Evolutionary conservation across 768 basidiomycete species (phyloP).

Genomic region (Lyophyllum semitale): DNA sequence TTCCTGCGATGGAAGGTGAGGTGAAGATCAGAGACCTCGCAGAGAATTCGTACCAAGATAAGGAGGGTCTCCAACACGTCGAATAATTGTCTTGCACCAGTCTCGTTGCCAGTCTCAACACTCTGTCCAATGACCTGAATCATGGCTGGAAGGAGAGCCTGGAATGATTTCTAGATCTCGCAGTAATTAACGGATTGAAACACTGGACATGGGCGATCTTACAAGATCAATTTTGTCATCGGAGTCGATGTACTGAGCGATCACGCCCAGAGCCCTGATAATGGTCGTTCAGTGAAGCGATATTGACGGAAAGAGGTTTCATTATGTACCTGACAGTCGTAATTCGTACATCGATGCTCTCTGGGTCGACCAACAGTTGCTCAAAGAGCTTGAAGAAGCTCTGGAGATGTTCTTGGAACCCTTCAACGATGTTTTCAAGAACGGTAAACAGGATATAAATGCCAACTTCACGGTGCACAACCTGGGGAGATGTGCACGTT

Average conservation of each 20-base stretch:
- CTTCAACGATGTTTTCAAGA: constrained; percentile 88
- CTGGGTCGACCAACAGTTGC: constrained; percentile 72
- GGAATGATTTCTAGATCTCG: constrained; percentile 73
- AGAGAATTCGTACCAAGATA: constrained; percentile 65
- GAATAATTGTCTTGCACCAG: constrained; percentile 83
- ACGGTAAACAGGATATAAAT: constrained; percentile 89
- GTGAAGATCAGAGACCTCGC: neutral
- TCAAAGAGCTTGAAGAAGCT: constrained; percentile 82
- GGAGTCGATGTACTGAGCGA: constrained; percentile 89
- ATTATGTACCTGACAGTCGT: constrained; percentile 74
- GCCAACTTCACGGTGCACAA: constrained; percentile 87
- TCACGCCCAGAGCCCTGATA: constrained; percentile 78
- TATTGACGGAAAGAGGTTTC: neutral
- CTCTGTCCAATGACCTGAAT: constrained; percentile 86
- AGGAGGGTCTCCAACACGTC: constrained; percentile 96
- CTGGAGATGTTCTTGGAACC: constrained; percentile 76
- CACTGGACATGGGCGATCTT: constrained; percentile 23
- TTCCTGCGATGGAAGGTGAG: constrained; percentile 55
- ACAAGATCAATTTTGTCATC: constrained; percentile 90
- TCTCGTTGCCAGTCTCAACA: constrained; percentile 78
- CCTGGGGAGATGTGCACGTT: constrained; percentile 67
- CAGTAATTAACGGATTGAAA: neutral
- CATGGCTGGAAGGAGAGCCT: constrained; percentile 83
- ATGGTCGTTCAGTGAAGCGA: constrained; percentile 7
- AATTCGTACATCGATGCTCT: constrained; percentile 87